phyloP scores from a whole-genome alignment of 2,329 filamentous ascomycete species.

The Xylaria digitata region DNA sequence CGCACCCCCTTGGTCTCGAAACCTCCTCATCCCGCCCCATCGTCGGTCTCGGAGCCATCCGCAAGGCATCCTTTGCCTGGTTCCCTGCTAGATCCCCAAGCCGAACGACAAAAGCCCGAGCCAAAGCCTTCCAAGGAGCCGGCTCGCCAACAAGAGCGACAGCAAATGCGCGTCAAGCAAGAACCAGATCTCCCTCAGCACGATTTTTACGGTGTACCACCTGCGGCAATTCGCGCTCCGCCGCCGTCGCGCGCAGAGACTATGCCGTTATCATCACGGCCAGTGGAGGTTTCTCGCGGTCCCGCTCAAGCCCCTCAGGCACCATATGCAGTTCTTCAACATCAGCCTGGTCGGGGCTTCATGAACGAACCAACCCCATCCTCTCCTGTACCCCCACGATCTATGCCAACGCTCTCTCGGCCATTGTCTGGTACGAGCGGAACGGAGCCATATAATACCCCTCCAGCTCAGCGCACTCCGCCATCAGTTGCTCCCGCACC shows the following conservation, averaged over 20 bases:
- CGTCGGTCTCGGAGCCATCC: slow-evolving; percentile 46
- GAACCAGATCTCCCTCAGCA: slow-evolving; percentile 62
- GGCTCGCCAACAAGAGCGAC: slow-evolving; percentile 48
- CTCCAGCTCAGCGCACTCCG: slow-evolving; percentile 53
- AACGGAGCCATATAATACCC: slow-evolving; percentile 50
- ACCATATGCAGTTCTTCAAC: slow-evolving; percentile 54
- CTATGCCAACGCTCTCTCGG: slow-evolving; percentile 48
- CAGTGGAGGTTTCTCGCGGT: slow-evolving; percentile 58
- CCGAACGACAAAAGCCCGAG: slow-evolving; percentile 50
- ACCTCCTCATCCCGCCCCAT: slow-evolving; percentile 42
- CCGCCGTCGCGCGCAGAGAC: slow-evolving; percentile 56
- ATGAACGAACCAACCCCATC: slow-evolving; percentile 57
- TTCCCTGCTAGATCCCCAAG: slow-evolving; percentile 47
- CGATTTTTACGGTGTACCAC: slow-evolving; percentile 57
- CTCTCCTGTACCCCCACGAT: slow-evolving; percentile 53
- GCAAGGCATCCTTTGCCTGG: slow-evolving; percentile 49
- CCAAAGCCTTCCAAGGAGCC: slow-evolving; percentile 50
- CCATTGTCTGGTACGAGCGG: slow-evolving; percentile 48
- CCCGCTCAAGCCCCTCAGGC: slow-evolving; percentile 51
- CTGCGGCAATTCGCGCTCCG: slow-evolving; percentile 54
- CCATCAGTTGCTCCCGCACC: slow-evolving; percentile 55
- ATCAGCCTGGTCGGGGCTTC: slow-evolving; percentile 56
- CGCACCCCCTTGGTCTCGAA: slow-evolving; percentile 49
- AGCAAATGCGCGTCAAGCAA: slow-evolving; percentile 59
- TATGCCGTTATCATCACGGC: slow-evolving; percentile 54